Evolutionary conservation across 805 yeast species (phyloP), one percentile per base, ranked within the genome.

Genomic region (Candida andamanensis): DNA sequence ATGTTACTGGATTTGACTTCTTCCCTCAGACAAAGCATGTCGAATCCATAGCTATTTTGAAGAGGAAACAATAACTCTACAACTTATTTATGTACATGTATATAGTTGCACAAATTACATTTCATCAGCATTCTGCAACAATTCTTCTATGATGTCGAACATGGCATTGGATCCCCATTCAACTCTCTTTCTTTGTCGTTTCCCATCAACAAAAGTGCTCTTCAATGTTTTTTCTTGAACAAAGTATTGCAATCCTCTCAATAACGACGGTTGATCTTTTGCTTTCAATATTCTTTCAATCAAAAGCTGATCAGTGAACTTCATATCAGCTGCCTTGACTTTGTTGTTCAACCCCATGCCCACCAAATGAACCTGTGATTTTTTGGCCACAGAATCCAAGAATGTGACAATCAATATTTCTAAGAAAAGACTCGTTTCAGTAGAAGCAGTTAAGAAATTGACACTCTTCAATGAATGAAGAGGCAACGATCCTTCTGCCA

Each of bases 371-470:
- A 52, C 46, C 46, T 78, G 84, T 0, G 82, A 74, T 45, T 72
- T 73, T 50, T 76, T 80, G 8, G 76, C 94, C 6, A 82, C 45
- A 11, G 64, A 61, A 37, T 83, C 80, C 24, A 85, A 65, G 41
- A 86, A 66, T 5, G 81, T 75, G 16, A 82, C 80, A 32, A 89
- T 55, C 30, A 85, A 54, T 17, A 86, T 69, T 49, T 90, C 96
- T 41, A 85, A 39, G 46, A 90, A 85, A 14, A 86, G 54, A 23
- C 68, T 67, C 2, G 78, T 68, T 40, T 85, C 89, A 15, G 69
- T 66, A 9, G 83, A 59, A 1, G 78, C 74, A 0, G 86, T 74
- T 35, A 89, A 56, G 37, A 89, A 80, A 44, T 90, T 83, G 19
- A 85, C 73, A 5, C 77, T 78, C 42, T 82, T 75, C 42, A 92